These are phyloP conservation scores for Camellia granthamiana DNA, from an alignment of 148 eudicot genomes.

Conservation along the genomic window DNA sequence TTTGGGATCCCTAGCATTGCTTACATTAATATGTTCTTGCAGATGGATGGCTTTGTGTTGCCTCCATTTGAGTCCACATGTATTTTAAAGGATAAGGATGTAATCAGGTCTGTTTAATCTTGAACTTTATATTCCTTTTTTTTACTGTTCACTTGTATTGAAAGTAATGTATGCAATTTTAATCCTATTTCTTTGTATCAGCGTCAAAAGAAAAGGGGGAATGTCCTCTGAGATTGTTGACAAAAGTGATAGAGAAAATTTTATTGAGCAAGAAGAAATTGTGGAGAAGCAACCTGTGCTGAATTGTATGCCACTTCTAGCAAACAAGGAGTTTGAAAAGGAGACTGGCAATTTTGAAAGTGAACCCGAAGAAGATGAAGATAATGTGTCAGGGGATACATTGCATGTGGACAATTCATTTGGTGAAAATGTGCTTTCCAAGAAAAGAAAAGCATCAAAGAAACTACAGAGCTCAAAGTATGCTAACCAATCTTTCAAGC, in stretches of 20 bases:
- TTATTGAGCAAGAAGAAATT: conserved; percentile 28
- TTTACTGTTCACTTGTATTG: neutral
- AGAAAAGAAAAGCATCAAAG: conserved; percentile 63
- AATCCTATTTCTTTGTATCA: conserved; percentile 21
- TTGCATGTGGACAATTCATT: conserved; percentile 24
- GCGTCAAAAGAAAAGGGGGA: conserved; percentile 56
- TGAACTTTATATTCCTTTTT: neutral
- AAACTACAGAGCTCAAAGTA: conserved; percentile 50
- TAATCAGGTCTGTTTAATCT: conserved; percentile 50
- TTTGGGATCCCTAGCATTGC: no score
- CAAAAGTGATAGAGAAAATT: conserved; percentile 25
- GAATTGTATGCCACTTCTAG: conserved; percentile 45
- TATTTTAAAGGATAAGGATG: conserved; percentile 75
- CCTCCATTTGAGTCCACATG: conserved; percentile 73
- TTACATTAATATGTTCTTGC: conserved; percentile 24
- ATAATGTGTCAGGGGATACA: conserved; percentile 18
- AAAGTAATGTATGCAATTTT: neutral
- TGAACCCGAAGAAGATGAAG: conserved; percentile 43
- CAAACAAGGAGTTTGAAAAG: conserved; percentile 54
- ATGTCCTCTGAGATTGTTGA: conserved; percentile 17
- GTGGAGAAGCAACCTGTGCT: conserved; percentile 42
- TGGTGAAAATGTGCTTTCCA: conserved; percentile 31
- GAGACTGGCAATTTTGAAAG: conserved; percentile 50
- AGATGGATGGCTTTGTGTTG: conserved; percentile 87
- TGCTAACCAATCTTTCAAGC: conserved; percentile 4